These are phyloP conservation scores for Cyberlindnera maritima DNA, from an alignment of 805 yeast genomes.

Conservation along the genomic window DNA sequence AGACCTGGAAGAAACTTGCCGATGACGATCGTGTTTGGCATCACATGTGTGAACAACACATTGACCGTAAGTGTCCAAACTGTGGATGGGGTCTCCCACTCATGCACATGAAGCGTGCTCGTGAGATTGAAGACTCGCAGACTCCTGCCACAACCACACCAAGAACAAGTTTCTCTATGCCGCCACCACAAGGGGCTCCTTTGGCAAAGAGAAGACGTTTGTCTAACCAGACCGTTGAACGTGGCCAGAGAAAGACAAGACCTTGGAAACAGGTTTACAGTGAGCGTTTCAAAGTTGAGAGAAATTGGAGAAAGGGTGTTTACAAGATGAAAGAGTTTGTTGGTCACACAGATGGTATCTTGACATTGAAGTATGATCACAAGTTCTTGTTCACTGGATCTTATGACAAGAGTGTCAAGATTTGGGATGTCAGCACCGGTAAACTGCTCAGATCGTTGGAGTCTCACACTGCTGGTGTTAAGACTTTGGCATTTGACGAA, in stretches of 20 bases:
- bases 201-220: conserved; percentile 26
- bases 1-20: conserved; percentile 83
- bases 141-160: conserved; percentile 4
- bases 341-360: conserved; percentile 88
- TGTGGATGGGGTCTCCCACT: conserved; percentile 99
- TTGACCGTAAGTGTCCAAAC: conserved; percentile 93
- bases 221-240: conserved; percentile 23
- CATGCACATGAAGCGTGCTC: conserved; percentile 79
- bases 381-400: conserved; percentile 85
- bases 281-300: conserved; percentile 87
- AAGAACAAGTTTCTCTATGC: not conserved
- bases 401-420: conserved; percentile 82
- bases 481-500: conserved; percentile 80
- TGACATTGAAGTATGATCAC: conserved; percentile 82
- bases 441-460: conserved; percentile 69
- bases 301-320: conserved; percentile 89
- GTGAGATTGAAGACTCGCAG: conserved; percentile 38
- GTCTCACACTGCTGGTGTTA: conserved; percentile 90
- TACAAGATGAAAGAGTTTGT: conserved; percentile 60
- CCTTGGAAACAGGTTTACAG: conserved; percentile 97
- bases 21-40: conserved; percentile 98
- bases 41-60: conserved; percentile 97
- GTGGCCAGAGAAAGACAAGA: conserved; percentile 45
- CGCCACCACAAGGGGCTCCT: not conserved
- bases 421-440: conserved; percentile 90